A percentile compares a stretch with the other conserved stretches of the same genome.
phyloP scores from a whole-genome alignment of 2,329 filamentous ascomycete species.

The Nemania bipapillata region DNA sequence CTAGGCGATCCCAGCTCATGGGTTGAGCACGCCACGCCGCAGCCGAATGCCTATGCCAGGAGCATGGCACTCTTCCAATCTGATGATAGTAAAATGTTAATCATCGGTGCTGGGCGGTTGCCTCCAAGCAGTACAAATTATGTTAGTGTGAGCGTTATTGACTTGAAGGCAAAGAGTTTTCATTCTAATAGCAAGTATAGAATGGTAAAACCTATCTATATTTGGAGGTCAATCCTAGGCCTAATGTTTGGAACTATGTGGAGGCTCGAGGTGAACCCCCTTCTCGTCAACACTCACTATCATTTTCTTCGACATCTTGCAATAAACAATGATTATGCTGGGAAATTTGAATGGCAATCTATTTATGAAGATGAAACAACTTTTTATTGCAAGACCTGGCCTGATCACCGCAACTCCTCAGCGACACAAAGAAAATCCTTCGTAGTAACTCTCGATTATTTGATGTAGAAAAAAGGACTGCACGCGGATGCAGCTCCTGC shows the following conservation, averaged over 20 bases:
- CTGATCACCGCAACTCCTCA: constrained; percentile 40
- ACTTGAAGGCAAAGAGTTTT: constrained; percentile 35
- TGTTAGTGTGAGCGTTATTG: constrained; percentile 43
- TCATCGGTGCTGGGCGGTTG: constrained; percentile 52
- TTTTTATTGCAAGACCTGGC: constrained; percentile 47
- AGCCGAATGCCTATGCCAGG: constrained; percentile 42
- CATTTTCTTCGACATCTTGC: no score
- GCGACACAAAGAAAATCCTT: constrained; percentile 30
- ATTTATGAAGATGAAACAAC: constrained; percentile 38
- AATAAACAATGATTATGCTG: no score
- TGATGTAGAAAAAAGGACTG: constrained; percentile 21
- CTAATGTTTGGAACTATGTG: no score
- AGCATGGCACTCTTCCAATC: constrained; percentile 40
- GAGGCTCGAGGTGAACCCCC: no score
- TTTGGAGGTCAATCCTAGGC: no score
- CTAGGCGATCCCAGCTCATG: constrained; percentile 42
- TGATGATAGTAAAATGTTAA: constrained; percentile 44
- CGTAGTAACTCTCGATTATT: constrained; percentile 30
- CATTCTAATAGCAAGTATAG: no score
- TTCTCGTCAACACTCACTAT: no score
- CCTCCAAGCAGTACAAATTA: constrained; percentile 55
- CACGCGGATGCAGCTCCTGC: constrained; percentile 13
- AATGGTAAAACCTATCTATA: no score
- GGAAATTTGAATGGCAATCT: constrained; percentile 20
- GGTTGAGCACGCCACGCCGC: constrained; percentile 42